These are phyloP conservation scores for Escallonia herrerae DNA, from an alignment of 129 eudicot species.

Conservation along the genomic window DNA sequence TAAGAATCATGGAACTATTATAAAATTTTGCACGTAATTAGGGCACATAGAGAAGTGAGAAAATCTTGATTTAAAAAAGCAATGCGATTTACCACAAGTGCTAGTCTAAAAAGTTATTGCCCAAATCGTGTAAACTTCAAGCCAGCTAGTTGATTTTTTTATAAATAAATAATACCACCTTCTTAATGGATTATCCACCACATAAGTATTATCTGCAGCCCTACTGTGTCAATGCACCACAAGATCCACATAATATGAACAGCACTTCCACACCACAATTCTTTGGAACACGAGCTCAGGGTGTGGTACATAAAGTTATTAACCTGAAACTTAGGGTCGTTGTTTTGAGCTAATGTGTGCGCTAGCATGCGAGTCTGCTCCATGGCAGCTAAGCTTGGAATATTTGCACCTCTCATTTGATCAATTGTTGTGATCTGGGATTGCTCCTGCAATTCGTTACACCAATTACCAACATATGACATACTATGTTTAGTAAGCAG, in stretches of 20 bases:
- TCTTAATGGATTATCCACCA: no score
- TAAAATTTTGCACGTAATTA: no score
- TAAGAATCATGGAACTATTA: no score
- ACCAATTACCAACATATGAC: constrained; percentile 1
- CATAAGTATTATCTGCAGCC: no score
- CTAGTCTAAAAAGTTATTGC: no score
- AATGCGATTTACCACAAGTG: no score
- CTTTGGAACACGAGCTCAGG: not conserved
- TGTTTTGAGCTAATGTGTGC: constrained; percentile 87
- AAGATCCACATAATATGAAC: not conserved
- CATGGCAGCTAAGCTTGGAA: constrained; percentile 83
- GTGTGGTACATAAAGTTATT: not conserved
- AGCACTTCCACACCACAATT: not conserved
- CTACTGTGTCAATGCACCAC: no score
- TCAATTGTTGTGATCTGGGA: constrained; percentile 52
- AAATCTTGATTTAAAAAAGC: no score
- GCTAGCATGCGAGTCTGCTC: constrained; percentile 97
- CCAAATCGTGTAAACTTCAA: no score
- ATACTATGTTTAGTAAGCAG: not conserved
- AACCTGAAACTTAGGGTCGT: constrained; percentile 95
- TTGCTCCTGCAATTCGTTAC: constrained; percentile 58
- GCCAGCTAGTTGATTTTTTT: no score
- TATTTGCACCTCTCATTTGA: constrained; percentile 59
- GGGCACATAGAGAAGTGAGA: no score
- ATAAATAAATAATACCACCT: no score